Evolutionary conservation across 2,329 filamentous ascomycete species (phyloP).

Genomic region (Neonectria punicea): DNA sequence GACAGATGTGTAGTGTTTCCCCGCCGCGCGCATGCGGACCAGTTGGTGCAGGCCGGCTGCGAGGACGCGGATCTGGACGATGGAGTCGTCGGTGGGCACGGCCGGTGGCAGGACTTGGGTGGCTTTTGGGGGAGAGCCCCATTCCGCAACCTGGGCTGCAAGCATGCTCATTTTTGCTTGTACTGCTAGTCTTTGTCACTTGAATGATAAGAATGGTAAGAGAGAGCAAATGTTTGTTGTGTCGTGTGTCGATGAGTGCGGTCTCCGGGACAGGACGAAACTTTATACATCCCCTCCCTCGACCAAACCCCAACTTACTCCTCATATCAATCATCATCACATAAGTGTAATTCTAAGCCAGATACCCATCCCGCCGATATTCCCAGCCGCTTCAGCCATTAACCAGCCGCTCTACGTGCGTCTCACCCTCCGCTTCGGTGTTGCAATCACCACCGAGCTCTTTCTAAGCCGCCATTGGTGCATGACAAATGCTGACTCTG

Average conservation of each 20-base stretch:
- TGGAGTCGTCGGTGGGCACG: constrained; percentile 46
- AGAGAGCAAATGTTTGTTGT: background rate
- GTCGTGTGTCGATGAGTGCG: background rate
- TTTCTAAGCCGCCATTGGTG: constrained; percentile 16
- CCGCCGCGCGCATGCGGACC: constrained; percentile 63
- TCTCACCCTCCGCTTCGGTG: constrained; percentile 10
- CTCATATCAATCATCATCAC: constrained; percentile 3
- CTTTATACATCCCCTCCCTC: constrained; percentile 4
- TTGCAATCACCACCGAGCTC: background rate
- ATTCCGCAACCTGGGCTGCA: constrained; percentile 53
- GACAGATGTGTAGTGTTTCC: constrained; percentile 63
- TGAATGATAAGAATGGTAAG: background rate
- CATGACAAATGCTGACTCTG: constrained; percentile 30
- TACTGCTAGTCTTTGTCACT: background rate
- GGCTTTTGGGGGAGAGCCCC: constrained; percentile 46
- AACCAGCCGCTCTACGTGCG: constrained; percentile 13
- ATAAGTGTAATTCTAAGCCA: constrained; percentile 9
- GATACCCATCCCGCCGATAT: constrained; percentile 7
- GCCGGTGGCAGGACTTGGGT: constrained; percentile 49
- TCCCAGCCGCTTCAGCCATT: constrained; percentile 1
- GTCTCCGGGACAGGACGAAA: background rate
- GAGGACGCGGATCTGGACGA: constrained; percentile 62
- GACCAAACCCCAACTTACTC: background rate
- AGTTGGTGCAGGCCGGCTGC: constrained; percentile 64
- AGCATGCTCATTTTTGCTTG: constrained; percentile 44